phyloP scores from a whole-genome alignment of 2,329 filamentous ascomycete genomes.

The Penicillium digitatum region DNA sequence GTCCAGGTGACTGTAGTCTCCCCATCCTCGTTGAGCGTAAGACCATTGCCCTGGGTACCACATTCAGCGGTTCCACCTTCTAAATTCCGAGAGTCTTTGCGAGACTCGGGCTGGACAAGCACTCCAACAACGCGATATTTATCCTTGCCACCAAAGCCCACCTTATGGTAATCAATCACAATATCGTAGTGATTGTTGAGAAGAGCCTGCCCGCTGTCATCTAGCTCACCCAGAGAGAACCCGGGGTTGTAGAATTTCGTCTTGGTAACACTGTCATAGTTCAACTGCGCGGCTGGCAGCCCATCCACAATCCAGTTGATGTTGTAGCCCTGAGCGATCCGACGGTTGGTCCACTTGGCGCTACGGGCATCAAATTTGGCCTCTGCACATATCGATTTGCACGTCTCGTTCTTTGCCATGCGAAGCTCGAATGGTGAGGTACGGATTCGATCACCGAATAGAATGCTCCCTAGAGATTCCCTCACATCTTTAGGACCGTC shows the following conservation, averaged over 20 bases:
- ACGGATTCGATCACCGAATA: slow-evolving; percentile 95
- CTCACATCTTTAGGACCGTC: slow-evolving; percentile 73
- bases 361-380: slow-evolving; percentile 63
- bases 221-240: slow-evolving; percentile 67
- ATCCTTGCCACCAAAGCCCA: slow-evolving; percentile 52
- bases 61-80: slow-evolving; percentile 60
- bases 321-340: slow-evolving; percentile 81
- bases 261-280: slow-evolving; percentile 69
- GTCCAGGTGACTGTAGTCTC: slow-evolving; percentile 74
- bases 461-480: slow-evolving; percentile 89
- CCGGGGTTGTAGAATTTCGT: slow-evolving; percentile 86
- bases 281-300: slow-evolving; percentile 80
- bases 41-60: slow-evolving; percentile 51
- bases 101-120: slow-evolving; percentile 76
- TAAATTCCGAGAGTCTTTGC: slow-evolving; percentile 52
- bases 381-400: slow-evolving; percentile 71
- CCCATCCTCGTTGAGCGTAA: slow-evolving; percentile 63
- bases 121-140: slow-evolving; percentile 89
- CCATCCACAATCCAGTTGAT: slow-evolving; percentile 96
- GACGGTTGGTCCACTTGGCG: slow-evolving; percentile 74
- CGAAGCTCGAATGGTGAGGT: slow-evolving; percentile 89
- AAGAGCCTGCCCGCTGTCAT: slow-evolving; percentile 54
- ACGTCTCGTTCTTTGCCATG: slow-evolving; percentile 83
- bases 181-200: slow-evolving; percentile 98
- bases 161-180: slow-evolving; percentile 83